Base-by-base conservation (phyloP, 2,329 filamentous ascomycete species). In the Trichoderma sp. region DNA sequence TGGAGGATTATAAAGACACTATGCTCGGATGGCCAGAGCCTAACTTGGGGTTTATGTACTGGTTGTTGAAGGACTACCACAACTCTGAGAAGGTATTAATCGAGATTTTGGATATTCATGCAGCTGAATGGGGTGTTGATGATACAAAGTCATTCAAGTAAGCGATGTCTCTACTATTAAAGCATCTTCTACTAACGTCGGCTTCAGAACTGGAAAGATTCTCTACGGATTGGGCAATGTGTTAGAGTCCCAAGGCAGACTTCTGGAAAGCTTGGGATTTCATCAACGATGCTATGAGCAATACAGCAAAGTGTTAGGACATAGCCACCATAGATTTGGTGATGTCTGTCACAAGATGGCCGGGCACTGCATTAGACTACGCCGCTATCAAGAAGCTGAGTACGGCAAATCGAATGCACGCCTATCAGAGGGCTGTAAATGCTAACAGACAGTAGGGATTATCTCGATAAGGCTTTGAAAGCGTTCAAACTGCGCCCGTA, bases 141-240 rank as follows among this genome's bases (percentile, higher is more conserved):
- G 58, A 60, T 39, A 60, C 58, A 4, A 60, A 13, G 58, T 60
- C 58, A 37, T 60, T 60, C 58, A 60, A 60, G 58, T 60, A 46
- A 60, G 58, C 3, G 37, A 18, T 18, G 6, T 18, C 2, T 39
- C 0, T 18, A 18, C 7, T 43, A 43, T 32, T 0, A 10, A 1
- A 28, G 4, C 2, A 26, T n/a, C 10, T 0, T 43, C 58, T 14
- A 60, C 37, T 60, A 4, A 60, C 34, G 11, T 5, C n/a, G 5
- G n/a, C 8, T 5, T 5, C 21, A 60, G 58, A n/a, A 60, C 58
- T 8, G 58, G 58, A 10, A 60, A 60, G 34, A 60, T 60, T 46
- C 58, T 60, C 5, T 60, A 60, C 14, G 58, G 58, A 2, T 4
- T 60, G 18, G 58, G 58, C 7, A 60, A 60, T 5, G 58, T 60